Evolutionary conservation across 73 alveolate species (phyloP).

Genomic region (Tetrahymena elliotti): DNA sequence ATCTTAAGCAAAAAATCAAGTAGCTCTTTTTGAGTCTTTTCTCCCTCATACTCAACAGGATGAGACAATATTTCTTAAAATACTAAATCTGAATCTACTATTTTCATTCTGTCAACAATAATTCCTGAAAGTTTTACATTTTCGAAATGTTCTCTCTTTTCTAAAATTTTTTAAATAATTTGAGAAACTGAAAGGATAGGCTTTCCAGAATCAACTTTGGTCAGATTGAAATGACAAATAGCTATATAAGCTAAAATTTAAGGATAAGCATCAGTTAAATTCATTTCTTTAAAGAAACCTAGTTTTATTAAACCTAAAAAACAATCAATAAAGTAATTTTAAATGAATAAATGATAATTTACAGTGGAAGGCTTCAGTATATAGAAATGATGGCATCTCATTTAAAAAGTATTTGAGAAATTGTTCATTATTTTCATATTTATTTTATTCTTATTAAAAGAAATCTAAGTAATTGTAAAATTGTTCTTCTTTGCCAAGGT

Average conservation of each 20-base stretch:
- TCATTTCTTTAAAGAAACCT: neutral
- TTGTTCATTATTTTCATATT: neutral
- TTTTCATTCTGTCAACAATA: neutral
- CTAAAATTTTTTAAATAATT: neutral
- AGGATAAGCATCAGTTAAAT: neutral
- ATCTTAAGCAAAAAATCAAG: neutral
- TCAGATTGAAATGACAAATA: neutral
- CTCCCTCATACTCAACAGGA: neutral
- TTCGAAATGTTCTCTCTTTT: neutral
- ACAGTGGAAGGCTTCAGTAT: neutral
- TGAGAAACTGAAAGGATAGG: neutral
- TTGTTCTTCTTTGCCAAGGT: neutral
- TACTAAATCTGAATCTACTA: neutral
- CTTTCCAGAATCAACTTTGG: neutral
- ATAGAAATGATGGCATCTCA: neutral
- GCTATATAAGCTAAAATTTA: neutral
- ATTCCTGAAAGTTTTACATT: neutral
- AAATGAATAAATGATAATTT: neutral
- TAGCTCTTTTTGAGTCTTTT: neutral
- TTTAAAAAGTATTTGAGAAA: neutral
- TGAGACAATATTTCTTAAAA: neutral
- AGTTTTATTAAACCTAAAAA: neutral
- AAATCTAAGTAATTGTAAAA: neutral
- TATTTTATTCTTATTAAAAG: neutral
- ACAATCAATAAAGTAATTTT: neutral